These are phyloP conservation scores for Tulasnella sp. DNA, from an alignment of 768 basidiomycete genomes.

Conservation along the genomic window DNA sequence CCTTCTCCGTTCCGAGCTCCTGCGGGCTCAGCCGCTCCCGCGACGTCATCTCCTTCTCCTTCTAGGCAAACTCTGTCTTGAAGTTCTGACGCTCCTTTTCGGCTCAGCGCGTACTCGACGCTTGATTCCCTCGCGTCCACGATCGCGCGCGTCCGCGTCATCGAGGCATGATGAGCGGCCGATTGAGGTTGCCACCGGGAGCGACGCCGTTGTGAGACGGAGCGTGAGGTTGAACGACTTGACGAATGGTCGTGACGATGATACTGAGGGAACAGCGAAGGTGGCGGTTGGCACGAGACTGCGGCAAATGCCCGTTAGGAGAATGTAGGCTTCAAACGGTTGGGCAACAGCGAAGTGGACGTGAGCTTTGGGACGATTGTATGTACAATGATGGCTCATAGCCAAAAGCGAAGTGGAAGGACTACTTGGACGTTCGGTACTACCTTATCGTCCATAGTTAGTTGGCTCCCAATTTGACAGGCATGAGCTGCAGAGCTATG, in stretches of 20 bases:
- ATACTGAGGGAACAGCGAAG: background rate
- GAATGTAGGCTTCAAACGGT: constrained; percentile 35
- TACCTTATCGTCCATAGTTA: constrained; percentile 67
- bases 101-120: background rate
- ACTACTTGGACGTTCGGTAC: background rate
- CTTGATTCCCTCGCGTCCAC: background rate
- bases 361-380: constrained; percentile 47
- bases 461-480: constrained; percentile 77
- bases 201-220: background rate
- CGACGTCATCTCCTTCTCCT: constrained; percentile 18
- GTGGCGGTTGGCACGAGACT: constrained; percentile 29
- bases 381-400: constrained; percentile 24
- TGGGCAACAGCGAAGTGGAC: constrained; percentile 51
- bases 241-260: background rate
- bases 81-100: background rate
- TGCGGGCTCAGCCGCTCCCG: background rate
- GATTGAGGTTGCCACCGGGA: background rate
- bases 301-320: constrained; percentile 32
- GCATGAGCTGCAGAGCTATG: constrained; percentile 68
- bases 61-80: background rate
- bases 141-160: background rate
- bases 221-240: background rate
- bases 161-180: background rate
- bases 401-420: background rate
- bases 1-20: constrained; percentile 24